Base-by-base conservation (phyloP, 2,329 filamentous ascomycete species). In the Raffaelea ambrosiae region DNA sequence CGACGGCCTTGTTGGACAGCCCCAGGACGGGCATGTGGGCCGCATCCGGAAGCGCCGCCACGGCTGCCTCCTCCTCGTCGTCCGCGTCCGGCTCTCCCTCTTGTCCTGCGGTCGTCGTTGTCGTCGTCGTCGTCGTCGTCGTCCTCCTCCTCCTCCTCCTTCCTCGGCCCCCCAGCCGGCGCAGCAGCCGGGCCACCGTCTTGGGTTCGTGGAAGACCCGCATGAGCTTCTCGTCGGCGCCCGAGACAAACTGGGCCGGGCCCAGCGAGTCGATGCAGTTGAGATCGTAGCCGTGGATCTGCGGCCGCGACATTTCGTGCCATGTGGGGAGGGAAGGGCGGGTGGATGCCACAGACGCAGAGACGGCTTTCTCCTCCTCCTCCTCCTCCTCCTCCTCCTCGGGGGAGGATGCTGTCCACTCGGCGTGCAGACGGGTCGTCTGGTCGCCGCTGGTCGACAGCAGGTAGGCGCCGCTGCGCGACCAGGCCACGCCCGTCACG, bases 231-330 rank as follows among this genome's bases (percentile, higher is more conserved):
- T 98, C 93, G 55, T 98, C 93, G 3, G 93, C 93, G 7, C 93
- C 93, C 3, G 90, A 95, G 20, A 97, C 84, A 61, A 98, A 98
- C 56, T 84, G 84, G 8, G 79, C 75, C 8, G 77, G 66, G 8
- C 80, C 82, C 5, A 96, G 72, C 0, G 82, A 77, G 59, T 89
- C 86, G 53, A 97, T 83, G 63, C 93, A 97, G 70, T 97, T 98
- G 47, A 98, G 76, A 63, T 98, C 91, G 63, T 98, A 98, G 35
- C 93, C 93, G 63, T 98, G 93, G 54, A 98, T 98, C 63, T 98
- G 93, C 4, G 93, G 93, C 44, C 93, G 76, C 1, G 90, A 85
- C 71, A 97, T 89, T 64, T 98, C 93, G 65, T 97, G 91, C 93
- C 93, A 98, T 11, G n/a, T 88, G 88, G 38, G 53, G 48, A 26